These are phyloP conservation scores for Auriscalpium microsporum DNA, from an alignment of 768 basidiomycete genomes.

Conservation along the genomic window DNA sequence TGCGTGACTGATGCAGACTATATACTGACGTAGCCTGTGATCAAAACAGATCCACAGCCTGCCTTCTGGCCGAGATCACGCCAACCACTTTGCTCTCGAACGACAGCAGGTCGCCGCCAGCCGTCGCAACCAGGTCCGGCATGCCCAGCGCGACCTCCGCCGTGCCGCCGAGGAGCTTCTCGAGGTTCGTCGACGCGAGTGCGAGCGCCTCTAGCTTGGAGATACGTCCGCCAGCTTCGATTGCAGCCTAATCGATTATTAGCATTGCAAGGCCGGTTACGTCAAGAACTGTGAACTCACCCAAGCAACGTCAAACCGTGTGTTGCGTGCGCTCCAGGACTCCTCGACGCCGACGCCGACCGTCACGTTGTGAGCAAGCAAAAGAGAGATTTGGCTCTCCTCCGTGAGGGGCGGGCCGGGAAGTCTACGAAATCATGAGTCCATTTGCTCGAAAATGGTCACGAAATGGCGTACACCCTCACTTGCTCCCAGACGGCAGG, in stretches of 20 bases:
- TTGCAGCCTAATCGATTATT: conserved; percentile 7
- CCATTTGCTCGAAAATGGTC: background rate
- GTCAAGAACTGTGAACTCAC: conserved; percentile 29
- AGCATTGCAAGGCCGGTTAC: no score
- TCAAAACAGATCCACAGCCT: conserved; percentile 22
- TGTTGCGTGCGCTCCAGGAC: conserved; percentile 66
- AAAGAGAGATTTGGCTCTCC: conserved; percentile 47
- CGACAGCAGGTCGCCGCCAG: conserved; percentile 27
- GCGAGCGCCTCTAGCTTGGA: conserved; percentile 40
- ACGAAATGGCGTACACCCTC: conserved; percentile 41
- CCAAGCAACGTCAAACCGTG: conserved; percentile 79
- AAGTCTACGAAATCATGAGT: conserved; percentile 30
- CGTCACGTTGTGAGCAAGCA: conserved; percentile 62
- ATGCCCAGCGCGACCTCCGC: conserved; percentile 3
- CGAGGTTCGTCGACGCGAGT: conserved; percentile 46
- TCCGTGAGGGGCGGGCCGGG: conserved; percentile 70
- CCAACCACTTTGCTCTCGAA: conserved; percentile 29
- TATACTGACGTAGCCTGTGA: background rate
- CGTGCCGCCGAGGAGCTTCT: conserved; percentile 37
- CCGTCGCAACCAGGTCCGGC: conserved; percentile 25
- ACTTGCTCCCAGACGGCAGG: conserved; percentile 62
- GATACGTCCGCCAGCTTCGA: conserved; percentile 19
- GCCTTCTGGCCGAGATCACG: conserved; percentile 24
- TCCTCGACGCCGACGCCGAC: conserved; percentile 61
- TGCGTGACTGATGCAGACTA: no score